Base-by-base conservation (phyloP, 805 yeast genomes). In the Lachancea dasiensis region DNA sequence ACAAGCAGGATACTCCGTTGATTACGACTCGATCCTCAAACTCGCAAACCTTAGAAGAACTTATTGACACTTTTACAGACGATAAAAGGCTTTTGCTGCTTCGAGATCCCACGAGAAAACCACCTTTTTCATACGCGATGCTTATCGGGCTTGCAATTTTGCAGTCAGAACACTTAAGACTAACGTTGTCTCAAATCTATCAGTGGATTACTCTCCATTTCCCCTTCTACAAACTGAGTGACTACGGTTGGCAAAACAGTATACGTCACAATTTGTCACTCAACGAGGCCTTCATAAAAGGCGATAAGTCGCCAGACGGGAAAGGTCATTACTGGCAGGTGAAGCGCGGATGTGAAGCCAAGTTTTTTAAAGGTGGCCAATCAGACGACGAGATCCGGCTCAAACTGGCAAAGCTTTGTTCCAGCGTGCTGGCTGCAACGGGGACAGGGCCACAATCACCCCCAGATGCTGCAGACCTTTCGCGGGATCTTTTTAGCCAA, bases 171-270 rank as follows among this genome's bases (percentile, higher is more conserved):
- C 72, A 68, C 11, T 71, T 81, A 32, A 80, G 80, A 45, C 69
- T 87, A 27, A 83, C 94, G 2, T 63, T 83, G 37, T 73, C 92
- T 0, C 95, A 86, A 53, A 92, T 90, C 28, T 90, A 90, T 65
- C 72, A 69, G 50, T 90, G 98, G 98, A 92, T 90, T 30, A 77
- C 92, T 6, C 78, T 77, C 31, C 82, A 94, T 25, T 90, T 89
- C 60, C 74, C 70, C 45, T 90, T 81, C 58, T 92, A 92, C 62
- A 77, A 79, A 46, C 77, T 75, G 46, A 82, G 84, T 42, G 95
- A 86, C 50, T 82, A 86, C 8, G 96, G 97, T 19, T 90, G 98
- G 98, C 97, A 90, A 63, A 90, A 90, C 63, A 89, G 96, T 23
- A 92, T 90, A 46, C 79, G 98, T 45, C 98, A 90, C 63, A 90